Base-by-base conservation (phyloP, 768 basidiomycete species). In the Terana coerulea region DNA sequence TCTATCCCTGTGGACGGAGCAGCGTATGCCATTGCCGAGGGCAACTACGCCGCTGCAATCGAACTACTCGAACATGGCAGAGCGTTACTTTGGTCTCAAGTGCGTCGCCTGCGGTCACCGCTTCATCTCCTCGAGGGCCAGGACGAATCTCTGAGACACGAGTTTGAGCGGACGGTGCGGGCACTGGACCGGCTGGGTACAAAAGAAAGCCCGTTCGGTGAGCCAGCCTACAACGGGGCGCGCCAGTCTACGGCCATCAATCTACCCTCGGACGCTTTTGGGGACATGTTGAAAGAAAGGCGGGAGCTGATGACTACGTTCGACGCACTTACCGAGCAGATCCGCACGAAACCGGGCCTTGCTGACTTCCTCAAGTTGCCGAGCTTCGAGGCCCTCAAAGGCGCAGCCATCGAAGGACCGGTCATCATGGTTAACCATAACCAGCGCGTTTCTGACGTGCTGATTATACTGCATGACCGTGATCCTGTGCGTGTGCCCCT, bases 361-460 rank as follows among this genome's bases (percentile, higher is more conserved):
- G 61, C 58, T 25, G 48, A 42, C 15, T 74, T 73, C 49, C 59
- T 72, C 46, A 50, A 50, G 26, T 37, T 62, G 0, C 37, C 46
- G 4, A 30, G 53, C 3, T 69, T 66, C 28, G 24, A 53, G 2
- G 57, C 64, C 15, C 60, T 74, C 10, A 59, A 53, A 2, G 51
- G 55, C 45, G 68, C 60, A 3, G 62, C 68, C 3, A 39, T 24
- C 2, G 58, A 63, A 3, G 72, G 73, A 1, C 72, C 72, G 1
- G 63, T 74, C 29, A 35, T 74, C 19, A 51, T 75, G 15, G 57
- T 75, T 36, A 75, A 73, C 33, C 52, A 64, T 19, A 55, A 62
- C 51, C 22, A 30, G 10, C 48, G 25, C 31, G 60, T 68, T 17
- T 75, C 71, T 35, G 72, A 76, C 51, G 73, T 70, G 0, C 25